Evolutionary conservation across 495 filamentous ascomycete species (phyloP), one percentile per base, ranked within the genome.

Genomic region (Articulospora tetracladia): DNA sequence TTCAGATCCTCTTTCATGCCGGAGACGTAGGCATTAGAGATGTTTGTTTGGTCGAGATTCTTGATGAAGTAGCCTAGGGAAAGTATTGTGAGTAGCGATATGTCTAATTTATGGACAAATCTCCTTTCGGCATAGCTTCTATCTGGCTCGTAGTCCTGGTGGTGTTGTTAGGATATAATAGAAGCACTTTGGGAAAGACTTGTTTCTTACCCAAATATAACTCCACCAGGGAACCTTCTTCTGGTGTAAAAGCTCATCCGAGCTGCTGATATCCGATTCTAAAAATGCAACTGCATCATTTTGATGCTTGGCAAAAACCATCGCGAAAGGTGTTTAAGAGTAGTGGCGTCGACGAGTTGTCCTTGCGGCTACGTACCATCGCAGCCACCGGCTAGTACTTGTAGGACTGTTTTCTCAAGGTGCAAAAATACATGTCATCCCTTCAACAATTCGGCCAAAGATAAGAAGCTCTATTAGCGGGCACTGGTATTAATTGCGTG

Each of bases 1-100:
- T 69, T 61, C 6, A 86, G 75, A 61, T 85, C 82, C 58, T 86
- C 82, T 58, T 83, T 84, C 84, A 88, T 85, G 4, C 85, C 85
- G 0, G 80, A 81, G 47, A 86, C 80, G 69, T 86, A 86, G 59
- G 85, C 84, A 73, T 86, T 85, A 62, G 72, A 73, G 22, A 88
- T 65, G 62, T 86, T 86, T 28, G 78, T 76, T 13, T 82, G 77
- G 67, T 86, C 83, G 46, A 87, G 74, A n/a, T 83, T 78, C 57
- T 86, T 86, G 68, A 84, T 80, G 60, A 86, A 85, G 63, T 86
- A 86, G 0, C 64, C 64, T 11, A 67, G 55, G 15, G 41, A 81
- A 10, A 78, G 78, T 57, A 83, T 83, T 0, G 79, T 79, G 20
- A 87, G 62, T 50, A 87, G 72, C 0, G 76, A 77, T 6, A 77